These are phyloP conservation scores for Gastrodia elata DNA, from an alignment of 106 monocot genomes.

Conservation along the genomic window DNA sequence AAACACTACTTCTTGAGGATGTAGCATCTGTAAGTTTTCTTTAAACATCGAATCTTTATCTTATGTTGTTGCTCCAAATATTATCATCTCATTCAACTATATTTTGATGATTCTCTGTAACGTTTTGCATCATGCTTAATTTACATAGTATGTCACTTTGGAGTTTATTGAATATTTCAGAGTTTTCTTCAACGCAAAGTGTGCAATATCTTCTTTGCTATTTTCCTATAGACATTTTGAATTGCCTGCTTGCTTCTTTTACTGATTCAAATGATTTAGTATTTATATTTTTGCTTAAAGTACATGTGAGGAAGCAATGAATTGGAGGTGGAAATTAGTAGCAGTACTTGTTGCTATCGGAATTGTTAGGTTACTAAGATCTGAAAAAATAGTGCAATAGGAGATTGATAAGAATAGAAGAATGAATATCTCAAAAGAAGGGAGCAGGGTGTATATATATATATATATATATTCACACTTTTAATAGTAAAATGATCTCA, in stretches of 20 bases:
- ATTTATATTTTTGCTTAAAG: neutral
- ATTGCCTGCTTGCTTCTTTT: neutral
- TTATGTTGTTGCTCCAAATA: neutral
- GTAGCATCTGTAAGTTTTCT: slow-evolving; percentile 81
- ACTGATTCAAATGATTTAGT: neutral
- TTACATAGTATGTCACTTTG: neutral
- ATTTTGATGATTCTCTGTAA: neutral
- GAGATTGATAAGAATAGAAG: too few species aligned
- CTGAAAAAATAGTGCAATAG: too few species aligned
- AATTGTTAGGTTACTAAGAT: too few species aligned
- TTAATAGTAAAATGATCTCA: too few species aligned
- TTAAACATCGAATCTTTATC: neutral
- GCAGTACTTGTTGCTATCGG: too few species aligned
- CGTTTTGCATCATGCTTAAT: neutral
- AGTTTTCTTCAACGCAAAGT: neutral
- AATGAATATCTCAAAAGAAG: too few species aligned
- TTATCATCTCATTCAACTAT: neutral
- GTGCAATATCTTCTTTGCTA: neutral
- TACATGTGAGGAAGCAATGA: too few species aligned
- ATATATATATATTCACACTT: too few species aligned
- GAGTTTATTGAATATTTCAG: neutral
- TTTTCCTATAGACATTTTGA: slow-evolving; percentile 3
- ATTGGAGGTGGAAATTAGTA: too few species aligned
- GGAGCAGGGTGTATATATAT: too few species aligned
- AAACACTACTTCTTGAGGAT: slow-evolving; percentile 65